Conservation (phyloP, 2,329 filamentous ascomycete species). For the Xylaria sp. region DNA sequence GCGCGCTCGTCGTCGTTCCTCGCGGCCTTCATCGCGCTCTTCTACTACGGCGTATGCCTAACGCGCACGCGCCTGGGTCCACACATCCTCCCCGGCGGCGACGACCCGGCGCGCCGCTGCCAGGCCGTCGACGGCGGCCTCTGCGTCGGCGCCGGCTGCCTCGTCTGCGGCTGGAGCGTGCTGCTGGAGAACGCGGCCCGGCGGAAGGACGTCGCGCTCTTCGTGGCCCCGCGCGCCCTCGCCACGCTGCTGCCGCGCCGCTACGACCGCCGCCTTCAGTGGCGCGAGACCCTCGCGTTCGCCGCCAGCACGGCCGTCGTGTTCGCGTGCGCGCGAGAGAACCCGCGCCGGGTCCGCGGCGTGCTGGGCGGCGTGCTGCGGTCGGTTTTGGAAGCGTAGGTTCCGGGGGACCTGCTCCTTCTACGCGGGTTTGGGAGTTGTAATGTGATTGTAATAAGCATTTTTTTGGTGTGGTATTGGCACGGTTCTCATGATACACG, state of each 20-base stretch:
- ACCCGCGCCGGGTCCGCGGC: conserved; percentile 65
- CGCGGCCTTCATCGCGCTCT: conserved; percentile 74
- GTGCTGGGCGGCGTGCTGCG: conserved; percentile 65
- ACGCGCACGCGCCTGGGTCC: conserved; percentile 75
- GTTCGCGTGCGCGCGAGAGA: conserved; percentile 68
- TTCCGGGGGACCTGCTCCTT: neutral
- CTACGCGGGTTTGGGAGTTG: neutral
- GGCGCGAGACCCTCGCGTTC: conserved; percentile 69
- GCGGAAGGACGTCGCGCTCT: conserved; percentile 75
- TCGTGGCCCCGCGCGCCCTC: conserved; percentile 77
- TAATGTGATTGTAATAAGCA: neutral
- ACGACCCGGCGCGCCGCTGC: conserved; percentile 45
- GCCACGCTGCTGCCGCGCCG: conserved; percentile 73
- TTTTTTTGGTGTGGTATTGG: no score
- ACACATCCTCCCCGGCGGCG: conserved; percentile 63
- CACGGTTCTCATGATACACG: no score
- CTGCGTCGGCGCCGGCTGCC: conserved; percentile 72
- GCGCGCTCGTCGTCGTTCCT: conserved; percentile 76
- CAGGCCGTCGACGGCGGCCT: conserved; percentile 63
- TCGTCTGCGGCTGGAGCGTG: conserved; percentile 81
- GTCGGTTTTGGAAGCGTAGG: conserved; percentile 47
- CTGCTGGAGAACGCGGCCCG: conserved; percentile 68
- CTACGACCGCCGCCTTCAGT: conserved; percentile 65
- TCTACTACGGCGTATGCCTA: conserved; percentile 86
- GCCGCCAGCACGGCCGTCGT: conserved; percentile 69